Evolutionary conservation across 768 basidiomycete genomes (phyloP), one percentile per base, ranked within the genome.

Genomic region (Asterophora parasitica): DNA sequence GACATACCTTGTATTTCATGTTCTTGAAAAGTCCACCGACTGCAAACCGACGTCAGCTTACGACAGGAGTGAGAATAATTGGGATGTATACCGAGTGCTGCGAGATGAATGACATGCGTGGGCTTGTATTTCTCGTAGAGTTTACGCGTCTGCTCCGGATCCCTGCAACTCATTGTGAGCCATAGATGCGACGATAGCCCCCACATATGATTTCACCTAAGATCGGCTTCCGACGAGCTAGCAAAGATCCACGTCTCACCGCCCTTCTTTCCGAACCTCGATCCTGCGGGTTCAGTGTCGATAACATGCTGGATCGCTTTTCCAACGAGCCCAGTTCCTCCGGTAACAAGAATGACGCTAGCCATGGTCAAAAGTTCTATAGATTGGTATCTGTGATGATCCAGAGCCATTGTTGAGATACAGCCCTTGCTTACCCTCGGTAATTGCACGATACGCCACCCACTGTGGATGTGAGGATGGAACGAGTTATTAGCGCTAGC

Each of bases 1-100:
- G 35, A 35, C 71, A 30, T 47, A 85, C 89, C 69, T 97, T 96
- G 72, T 85, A 83, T 61, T 88, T 86, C 88, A 96, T 94, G 71
- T 97, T 97, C 61, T 81, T 87, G 76, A 95, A 98, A 15, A 97
- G 73, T 9, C 94, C 94, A 4, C 94, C 95, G 44, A 98, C 94
- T 92, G 28, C 26, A 31, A 31, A 49, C 42, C 37, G 42, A 15
- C 6, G 33, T 53, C 33, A 52, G 47, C 23, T 40, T 38, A 15
- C 27, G 20, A 47, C 32, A 31, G 37, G 39, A 19, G n/a, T 23
- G 28, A 26, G 19, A 16, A 10, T 37, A 10, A 36, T 38, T 31
- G 37, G 19, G 43, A 28, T 13, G 59, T 82, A n/a, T 59, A 92
- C 90, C 91, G 34, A 92, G 79, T 4, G 94, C 93, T 30, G 93